Evolutionary conservation across 1,284 basidiomycete genomes (phyloP), one percentile per base, ranked within the genome.

Genomic region (Sporisorium exsertum): DNA sequence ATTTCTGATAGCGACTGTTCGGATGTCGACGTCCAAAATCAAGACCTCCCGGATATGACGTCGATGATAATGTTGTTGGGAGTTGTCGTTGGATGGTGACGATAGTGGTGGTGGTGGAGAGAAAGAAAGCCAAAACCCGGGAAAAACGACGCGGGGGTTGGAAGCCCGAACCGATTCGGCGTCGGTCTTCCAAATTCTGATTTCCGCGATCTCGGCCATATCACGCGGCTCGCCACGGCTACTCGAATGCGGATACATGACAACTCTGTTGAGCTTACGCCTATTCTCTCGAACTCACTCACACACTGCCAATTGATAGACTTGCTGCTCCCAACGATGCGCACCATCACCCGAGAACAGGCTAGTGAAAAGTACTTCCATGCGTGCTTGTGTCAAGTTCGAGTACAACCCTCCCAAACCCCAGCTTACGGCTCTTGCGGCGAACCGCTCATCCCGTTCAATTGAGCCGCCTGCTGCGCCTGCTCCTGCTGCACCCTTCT

Each of bases 101-200:
- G 54, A 27, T 54, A 43, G 24, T 58, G 52, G 42, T 52, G 63
- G 51, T 58, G 56, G 46, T 56, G 40, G 43, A 37, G 46, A 24
- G 57, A 43, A 43, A 50, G 29, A 33, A 35, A 20, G n/a, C 35
- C 22, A 58, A 49, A 40, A 7, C 32, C 56, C 35, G 56, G 37
- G 29, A 46, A 58, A 45, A 42, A 32, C 22, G 47, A 70, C 68
- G 68, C 62, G 68, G 68, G 68, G 68, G 50, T 20, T 35, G 18
- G n/a, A 33, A n/a, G 18, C 33, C 33, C 33, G 13, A 40, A 40
- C 26, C 46, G 49, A 47, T 47, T 50, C 42, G 37, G 46, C 32
- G 54, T 46, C 62, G 58, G 63, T 52, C 63, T 65, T 71, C 63
- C 40, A 51, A 66, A 63, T 63, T 47, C 69, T 64, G 69, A 72